phyloP scores from a whole-genome alignment of 225 moss, liverwort and hornwort genomes.

The Anthoceros angustus region DNA sequence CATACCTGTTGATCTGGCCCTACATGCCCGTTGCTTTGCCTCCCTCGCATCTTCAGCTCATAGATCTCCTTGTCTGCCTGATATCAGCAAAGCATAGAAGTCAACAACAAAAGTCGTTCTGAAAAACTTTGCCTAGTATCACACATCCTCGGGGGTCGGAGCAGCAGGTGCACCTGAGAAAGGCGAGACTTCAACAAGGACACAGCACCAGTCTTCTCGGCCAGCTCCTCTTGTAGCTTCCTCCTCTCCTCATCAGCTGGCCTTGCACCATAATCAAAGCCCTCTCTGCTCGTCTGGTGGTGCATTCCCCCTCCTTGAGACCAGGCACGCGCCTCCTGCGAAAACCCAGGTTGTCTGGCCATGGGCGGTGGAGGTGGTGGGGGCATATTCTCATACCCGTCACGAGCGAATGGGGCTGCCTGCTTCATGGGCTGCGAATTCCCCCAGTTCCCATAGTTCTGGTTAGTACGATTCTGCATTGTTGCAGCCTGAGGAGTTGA shows the following conservation, averaged over 20 bases:
- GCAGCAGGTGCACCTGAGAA: conserved; percentile 24
- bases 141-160: not conserved
- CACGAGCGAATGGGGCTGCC: not conserved
- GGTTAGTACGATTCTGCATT: not conserved
- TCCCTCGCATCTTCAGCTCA: conserved; percentile 35
- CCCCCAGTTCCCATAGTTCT: not conserved
- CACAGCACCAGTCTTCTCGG: conserved; percentile 52
- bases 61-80: conserved; percentile 75
- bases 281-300: not conserved
- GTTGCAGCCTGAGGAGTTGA: not conserved
- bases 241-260: not conserved
- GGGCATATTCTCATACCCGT: not conserved
- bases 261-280: no score
- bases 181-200: conserved; percentile 53
- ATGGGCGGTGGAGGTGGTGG: not conserved
- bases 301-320: not conserved
- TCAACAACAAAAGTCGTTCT: not conserved
- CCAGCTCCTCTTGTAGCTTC: conserved; percentile 12
- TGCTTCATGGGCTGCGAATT: not conserved
- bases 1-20: conserved; percentile 46
- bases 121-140: not conserved
- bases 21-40: conserved; percentile 37
- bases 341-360: not conserved
- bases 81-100: conserved; percentile 18
- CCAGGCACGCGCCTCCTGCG: not conserved